Percentiles rank a stretch among this genome's conserved stretches.
phyloP scores from a whole-genome alignment of 306 rosid species.

The Datisca glomerata region DNA sequence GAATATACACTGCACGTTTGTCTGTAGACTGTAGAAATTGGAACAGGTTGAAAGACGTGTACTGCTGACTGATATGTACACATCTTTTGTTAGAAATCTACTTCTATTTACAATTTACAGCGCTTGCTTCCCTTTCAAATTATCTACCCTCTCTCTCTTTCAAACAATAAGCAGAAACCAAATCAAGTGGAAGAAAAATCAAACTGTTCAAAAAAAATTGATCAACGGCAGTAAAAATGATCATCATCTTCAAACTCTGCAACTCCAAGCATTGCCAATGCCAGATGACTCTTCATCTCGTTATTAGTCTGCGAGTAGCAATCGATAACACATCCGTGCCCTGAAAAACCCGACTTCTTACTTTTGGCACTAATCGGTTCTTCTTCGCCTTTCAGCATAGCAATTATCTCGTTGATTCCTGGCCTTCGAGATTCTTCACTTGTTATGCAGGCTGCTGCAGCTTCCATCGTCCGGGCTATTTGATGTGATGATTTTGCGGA shows the following conservation, averaged over 20 bases:
- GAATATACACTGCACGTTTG: too few relatives aligned
- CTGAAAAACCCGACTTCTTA: constrained; percentile 65
- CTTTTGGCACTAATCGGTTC: constrained; percentile 35
- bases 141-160: background rate
- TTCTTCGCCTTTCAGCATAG: constrained; percentile 74
- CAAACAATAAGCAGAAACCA: too few relatives aligned
- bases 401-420: constrained; percentile 53
- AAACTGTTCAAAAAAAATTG: background rate
- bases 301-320: constrained; percentile 59
- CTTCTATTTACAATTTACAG: background rate
- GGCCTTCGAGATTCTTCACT: constrained; percentile 89
- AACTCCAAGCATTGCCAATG: constrained; percentile 91
- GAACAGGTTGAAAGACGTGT: too few relatives aligned
- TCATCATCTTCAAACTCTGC: constrained; percentile 86
- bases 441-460: constrained; percentile 74
- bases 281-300: constrained; percentile 81
- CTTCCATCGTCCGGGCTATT: constrained; percentile 67
- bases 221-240: constrained; percentile 36
- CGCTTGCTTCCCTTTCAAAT: background rate
- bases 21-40: too few relatives aligned
- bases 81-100: background rate
- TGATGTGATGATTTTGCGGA: constrained; percentile 47
- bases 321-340: constrained; percentile 62
- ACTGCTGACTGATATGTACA: too few relatives aligned
- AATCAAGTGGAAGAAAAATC: background rate